Evolutionary conservation across 176 grass and related monocot species (phyloP), one percentile per base, ranked within the genome.

Genomic region (Chrysopogon serrulatus): DNA sequence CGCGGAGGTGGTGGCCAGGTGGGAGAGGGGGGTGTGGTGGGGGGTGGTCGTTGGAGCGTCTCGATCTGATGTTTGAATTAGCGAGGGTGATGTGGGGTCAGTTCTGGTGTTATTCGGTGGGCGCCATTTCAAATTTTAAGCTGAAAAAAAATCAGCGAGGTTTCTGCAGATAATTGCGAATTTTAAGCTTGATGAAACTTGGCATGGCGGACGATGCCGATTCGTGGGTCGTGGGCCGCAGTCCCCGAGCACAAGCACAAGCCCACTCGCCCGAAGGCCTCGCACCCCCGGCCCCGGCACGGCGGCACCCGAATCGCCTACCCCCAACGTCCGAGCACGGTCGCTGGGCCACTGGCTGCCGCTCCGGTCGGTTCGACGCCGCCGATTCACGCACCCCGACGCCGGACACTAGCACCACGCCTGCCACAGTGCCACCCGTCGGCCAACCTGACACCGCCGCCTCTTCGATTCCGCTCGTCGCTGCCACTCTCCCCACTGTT

Each of bases 51-150:
- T 34, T 24, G 32, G 67, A 47, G 83, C 65, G 62, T 21, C 9
- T 65, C 6, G 74, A 6, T 71, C 39, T 24, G n/a, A 34, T 36
- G 74, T 85, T 85, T 59, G 53, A 78, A 64, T 69, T 72, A 47
- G 41, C 26, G 26, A 47, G 26, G 3, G 39, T 28, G 68, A 40
- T 36, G 66, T 23, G 51, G 66, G 37, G 11, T 23, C 37, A 71
- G 12, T 26, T 23, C 15, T 34, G 62, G 32, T 68, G 36, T 66
- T 16, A 9, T 33, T 65, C 6, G 17, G 33, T 65, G 37, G 39
- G 39, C n/a, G 13, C 68, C 68, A 71, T 71, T 71, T 71, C 23
- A 71, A 71, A 26, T 40, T 40, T n/a, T 36, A 21, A 12, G 10
- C 34, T 6, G 7, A 36, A 56, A 68, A 39, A 36, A 56, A 68